These are phyloP conservation scores for Boletus tylopilopsis DNA, from an alignment of 768 basidiomycete species.

Conservation along the genomic window DNA sequence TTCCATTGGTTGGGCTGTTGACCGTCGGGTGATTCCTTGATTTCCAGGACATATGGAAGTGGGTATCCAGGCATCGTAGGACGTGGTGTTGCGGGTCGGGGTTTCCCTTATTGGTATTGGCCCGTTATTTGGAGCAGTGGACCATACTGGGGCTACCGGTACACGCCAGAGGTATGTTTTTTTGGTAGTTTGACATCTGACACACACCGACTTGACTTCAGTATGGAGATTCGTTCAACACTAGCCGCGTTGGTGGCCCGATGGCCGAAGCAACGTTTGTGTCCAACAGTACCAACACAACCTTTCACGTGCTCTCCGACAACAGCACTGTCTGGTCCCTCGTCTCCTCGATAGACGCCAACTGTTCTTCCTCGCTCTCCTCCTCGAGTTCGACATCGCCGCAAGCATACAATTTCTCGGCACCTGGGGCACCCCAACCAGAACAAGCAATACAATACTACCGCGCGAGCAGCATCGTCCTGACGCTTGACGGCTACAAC, in stretches of 20 bases:
- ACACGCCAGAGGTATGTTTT: constrained; percentile 39
- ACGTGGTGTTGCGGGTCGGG: constrained; percentile 44
- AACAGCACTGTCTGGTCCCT: constrained; percentile 44
- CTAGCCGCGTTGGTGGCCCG: constrained; percentile 48
- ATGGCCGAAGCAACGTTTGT: constrained; percentile 37
- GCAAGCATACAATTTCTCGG: constrained; percentile 28
- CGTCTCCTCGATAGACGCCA: constrained; percentile 38
- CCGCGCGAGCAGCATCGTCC: constrained; percentile 58
- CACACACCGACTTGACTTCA: constrained; percentile 23
- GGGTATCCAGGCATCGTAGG: constrained; percentile 53
- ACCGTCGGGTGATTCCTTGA: background rate
- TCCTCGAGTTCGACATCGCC: constrained; percentile 32
- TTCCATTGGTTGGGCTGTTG: background rate
- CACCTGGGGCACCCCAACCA: constrained; percentile 33
- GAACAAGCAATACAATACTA: constrained; percentile 67
- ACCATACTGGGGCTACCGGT: constrained; percentile 31
- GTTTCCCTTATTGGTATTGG: constrained; percentile 68
- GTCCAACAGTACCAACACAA: constrained; percentile 37
- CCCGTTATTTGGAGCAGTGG: constrained; percentile 49
- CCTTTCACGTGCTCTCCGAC: constrained; percentile 47
- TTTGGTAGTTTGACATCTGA: background rate
- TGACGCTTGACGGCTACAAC: constrained; percentile 66
- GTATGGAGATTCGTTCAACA: constrained; percentile 45
- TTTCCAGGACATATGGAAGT: constrained; percentile 51
- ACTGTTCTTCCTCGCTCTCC: constrained; percentile 41